Percentiles rank a stretch among this genome's conserved stretches.
phyloP scores from a whole-genome alignment of 345 rosid species.

The Gynandropsis gynandra region DNA sequence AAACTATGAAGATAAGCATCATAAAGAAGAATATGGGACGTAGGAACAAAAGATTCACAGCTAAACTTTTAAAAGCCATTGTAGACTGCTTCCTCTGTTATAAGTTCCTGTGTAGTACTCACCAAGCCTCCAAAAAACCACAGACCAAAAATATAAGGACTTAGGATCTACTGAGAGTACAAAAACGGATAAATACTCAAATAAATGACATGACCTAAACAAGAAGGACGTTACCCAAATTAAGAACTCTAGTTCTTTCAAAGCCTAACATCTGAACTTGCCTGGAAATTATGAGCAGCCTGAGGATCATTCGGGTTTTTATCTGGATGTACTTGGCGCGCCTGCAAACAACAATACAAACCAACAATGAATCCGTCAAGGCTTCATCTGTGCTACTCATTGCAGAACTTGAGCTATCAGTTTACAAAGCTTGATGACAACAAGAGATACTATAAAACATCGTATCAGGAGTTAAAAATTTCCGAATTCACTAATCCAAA shows the following conservation, averaged over 20 bases:
- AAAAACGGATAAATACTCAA: background rate
- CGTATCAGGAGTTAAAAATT: background rate
- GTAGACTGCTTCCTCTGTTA: background rate
- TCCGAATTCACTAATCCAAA: constrained; percentile 5
- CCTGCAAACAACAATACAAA: constrained; percentile 42
- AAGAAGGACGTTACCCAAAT: background rate
- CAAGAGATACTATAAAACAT: too few relatives aligned
- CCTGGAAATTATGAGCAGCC: constrained; percentile 94
- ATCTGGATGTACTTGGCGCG: constrained; percentile 97
- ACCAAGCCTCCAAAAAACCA: background rate
- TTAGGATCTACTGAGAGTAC: background rate
- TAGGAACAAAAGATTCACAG: too few relatives aligned
- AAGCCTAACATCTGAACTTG: constrained; percentile 20
- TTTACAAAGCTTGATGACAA: too few relatives aligned
- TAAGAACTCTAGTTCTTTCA: constrained; percentile 8
- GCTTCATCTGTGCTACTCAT: background rate
- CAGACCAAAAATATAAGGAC: background rate
- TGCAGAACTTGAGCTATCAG: background rate
- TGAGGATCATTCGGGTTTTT: constrained; percentile 89
- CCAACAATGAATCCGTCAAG: background rate
- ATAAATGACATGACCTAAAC: background rate
- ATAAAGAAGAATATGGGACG: background rate
- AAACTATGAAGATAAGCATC: background rate
- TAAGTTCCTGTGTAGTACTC: background rate
- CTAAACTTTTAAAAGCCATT: background rate